Percentiles rank a stretch among this genome's conserved stretches.
phyloP scores from a whole-genome alignment of 352 stramenopile genomes.

The Pythium brachiatum region DNA sequence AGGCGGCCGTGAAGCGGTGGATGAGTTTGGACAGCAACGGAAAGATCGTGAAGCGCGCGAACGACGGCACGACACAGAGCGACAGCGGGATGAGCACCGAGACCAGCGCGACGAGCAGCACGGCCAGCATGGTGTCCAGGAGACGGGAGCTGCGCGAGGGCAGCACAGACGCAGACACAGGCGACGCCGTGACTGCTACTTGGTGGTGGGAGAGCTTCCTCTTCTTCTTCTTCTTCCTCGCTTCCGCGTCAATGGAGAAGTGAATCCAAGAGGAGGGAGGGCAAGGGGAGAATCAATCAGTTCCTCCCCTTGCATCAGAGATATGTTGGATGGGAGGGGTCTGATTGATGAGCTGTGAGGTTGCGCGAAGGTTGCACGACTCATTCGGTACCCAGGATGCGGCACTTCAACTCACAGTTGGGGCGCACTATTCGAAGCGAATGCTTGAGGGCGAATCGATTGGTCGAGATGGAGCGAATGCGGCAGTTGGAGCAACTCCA shows the following conservation, averaged over 20 bases:
- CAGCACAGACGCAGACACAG: constrained; percentile 1
- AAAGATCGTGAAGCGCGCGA: constrained; percentile 30
- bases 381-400: not conserved
- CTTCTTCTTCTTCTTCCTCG: constrained; percentile 3
- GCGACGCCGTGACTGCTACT: not conserved
- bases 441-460: not conserved
- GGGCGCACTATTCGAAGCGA: not conserved
- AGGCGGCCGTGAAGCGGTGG: constrained; percentile 26
- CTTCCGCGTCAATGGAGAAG: not conserved
- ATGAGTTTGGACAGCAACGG: constrained; percentile 28
- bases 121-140: constrained; percentile 18
- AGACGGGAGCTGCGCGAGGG: constrained; percentile 1
- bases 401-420: constrained; percentile 18
- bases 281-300: constrained; percentile 20
- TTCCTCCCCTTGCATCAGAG: constrained; percentile 17
- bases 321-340: constrained; percentile 1
- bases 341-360: not conserved
- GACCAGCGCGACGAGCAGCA: constrained; percentile 23
- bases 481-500: too few species aligned
- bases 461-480: not conserved
- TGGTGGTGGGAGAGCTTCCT: not conserved
- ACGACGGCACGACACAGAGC: constrained; percentile 29
- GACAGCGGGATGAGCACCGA: constrained; percentile 30
- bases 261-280: not conserved
- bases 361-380: constrained; percentile 25